A percentile compares a stretch with the other conserved stretches of the same genome.
These are phyloP conservation scores for Sporodiniella umbellata DNA, from an alignment of 371 early-diverging fungal genomes.

Conservation along the genomic window DNA sequence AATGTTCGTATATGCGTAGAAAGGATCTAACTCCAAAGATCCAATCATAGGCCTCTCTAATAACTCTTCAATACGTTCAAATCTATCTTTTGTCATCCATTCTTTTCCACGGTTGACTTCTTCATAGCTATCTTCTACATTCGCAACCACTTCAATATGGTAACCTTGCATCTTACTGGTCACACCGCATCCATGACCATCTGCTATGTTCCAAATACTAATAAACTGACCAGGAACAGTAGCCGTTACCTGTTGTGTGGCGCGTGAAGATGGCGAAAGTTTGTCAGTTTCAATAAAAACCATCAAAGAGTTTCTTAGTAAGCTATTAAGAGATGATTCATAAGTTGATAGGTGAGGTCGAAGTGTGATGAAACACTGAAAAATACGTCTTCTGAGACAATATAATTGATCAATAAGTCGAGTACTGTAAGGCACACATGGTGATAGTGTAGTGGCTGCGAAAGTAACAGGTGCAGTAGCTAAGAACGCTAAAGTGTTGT, in stretches of 20 bases:
- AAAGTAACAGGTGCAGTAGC: constrained; percentile 56
- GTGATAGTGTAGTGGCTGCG: constrained; percentile 37
- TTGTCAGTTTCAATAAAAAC: constrained; percentile 61
- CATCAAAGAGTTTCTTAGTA: constrained; percentile 52
- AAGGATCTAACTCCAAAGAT: constrained; percentile 58
- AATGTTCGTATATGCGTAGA: constrained; percentile 53
- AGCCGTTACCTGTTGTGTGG: constrained; percentile 48
- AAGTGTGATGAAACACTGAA: constrained; percentile 70
- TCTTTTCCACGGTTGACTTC: constrained; percentile 41
- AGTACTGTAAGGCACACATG: constrained; percentile 37
- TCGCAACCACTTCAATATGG: constrained; percentile 43
- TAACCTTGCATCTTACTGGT: constrained; percentile 61
- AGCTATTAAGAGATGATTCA: constrained; percentile 58
- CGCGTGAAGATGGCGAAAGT: constrained; percentile 47
- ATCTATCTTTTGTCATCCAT: constrained; percentile 58
- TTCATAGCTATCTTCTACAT: constrained; percentile 31
- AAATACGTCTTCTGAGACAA: constrained; percentile 62
- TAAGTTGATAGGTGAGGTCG: constrained; percentile 61
- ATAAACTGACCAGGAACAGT: constrained; percentile 56
- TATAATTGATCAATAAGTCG: constrained; percentile 64
- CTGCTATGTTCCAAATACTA: constrained; percentile 55
- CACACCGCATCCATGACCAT: constrained; percentile 63
- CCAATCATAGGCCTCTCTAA: constrained; percentile 62
- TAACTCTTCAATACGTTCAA: constrained; percentile 53
- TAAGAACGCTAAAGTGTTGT: constrained; percentile 70